Base-by-base conservation (phyloP, 2,329 filamentous ascomycete genomes). In the Macrophomina pseudophaseolina region DNA sequence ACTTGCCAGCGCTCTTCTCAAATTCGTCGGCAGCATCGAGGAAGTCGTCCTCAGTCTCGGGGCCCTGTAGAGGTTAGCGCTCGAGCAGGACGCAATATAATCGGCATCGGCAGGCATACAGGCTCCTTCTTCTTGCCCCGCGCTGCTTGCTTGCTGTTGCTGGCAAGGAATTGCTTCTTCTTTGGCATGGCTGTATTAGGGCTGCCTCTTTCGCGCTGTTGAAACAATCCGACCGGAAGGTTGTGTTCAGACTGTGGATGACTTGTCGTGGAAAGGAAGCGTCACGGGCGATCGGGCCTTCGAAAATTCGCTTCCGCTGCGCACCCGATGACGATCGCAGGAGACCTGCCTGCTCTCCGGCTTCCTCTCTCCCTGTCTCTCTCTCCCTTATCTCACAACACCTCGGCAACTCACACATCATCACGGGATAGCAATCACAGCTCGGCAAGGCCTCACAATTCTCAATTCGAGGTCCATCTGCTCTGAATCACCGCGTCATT, bases 1-100 rank as follows among this genome's bases (percentile, higher is more conserved):
- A 91, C 83, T 93, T 93, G 69, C 90, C 89, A 6, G 88, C 90
- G 5, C 87, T 87, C 76, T 91, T 88, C 78, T 93, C 90, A 68
- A 88, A 84, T 38, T 89, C 86, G 64, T 91, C 89, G 11, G 89
- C 90, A 30, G 84, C 86, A 68, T 87, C 88, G 63, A 91, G 83
- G 71, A 87, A 92, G 69, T 91, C 90, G 79, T 91, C 89, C 62
- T 87, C 87, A 1, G 86, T 87, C 66, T 86, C 82, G 5, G 88
- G 86, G 18, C 79, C 80, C 80, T 88, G 72, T 28, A 2, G 30
- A 32, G 3, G 48, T 66, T 40, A 66, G 64, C 32, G 16, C 32
- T 35, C 18, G 16, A 32, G 16, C 42, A 16, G 30, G 44, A 32
- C 42, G 58, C 58, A 42, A 52, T 33, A 64, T 52, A 14, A 52